Percentiles rank a stretch among this genome's conserved stretches.
Evolutionary conservation across 345 rosid species (phyloP).

Genomic region (Salix udensis): DNA sequence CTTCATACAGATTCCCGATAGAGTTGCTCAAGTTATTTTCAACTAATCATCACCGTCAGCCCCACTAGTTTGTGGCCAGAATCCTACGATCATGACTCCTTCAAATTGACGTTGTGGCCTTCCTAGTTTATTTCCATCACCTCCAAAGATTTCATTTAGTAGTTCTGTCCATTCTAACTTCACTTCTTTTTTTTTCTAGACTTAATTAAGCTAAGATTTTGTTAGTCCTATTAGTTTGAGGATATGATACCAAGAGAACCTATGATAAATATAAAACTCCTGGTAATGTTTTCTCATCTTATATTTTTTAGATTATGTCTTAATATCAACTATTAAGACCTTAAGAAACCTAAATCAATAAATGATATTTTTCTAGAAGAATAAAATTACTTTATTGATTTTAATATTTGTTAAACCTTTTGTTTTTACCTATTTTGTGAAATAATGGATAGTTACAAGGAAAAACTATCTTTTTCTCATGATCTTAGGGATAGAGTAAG

Average conservation of each 20-base stretch:
- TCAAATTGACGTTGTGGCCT: neutral
- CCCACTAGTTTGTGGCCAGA: constrained; percentile 35
- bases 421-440: neutral
- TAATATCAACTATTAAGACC: neutral
- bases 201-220: neutral
- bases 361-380: neutral
- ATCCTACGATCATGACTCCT: constrained; percentile 29
- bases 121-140: neutral
- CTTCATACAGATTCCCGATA: constrained; percentile 34
- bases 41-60: constrained; percentile 52
- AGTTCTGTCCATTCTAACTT: neutral
- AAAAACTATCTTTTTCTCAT: neutral
- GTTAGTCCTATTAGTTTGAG: neutral
- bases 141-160: neutral
- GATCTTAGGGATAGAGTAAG: neutral
- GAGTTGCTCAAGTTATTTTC: constrained; percentile 43
- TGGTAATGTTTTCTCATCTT: neutral
- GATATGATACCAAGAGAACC: neutral
- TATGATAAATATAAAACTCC: no score
- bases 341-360: neutral
- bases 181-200: neutral
- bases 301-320: neutral
- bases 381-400: neutral
- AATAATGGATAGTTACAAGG: neutral
- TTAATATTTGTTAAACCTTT: neutral